These are phyloP conservation scores for Capsicum baccatum DNA, from an alignment of 257 asterid genomes.

Conservation along the genomic window DNA sequence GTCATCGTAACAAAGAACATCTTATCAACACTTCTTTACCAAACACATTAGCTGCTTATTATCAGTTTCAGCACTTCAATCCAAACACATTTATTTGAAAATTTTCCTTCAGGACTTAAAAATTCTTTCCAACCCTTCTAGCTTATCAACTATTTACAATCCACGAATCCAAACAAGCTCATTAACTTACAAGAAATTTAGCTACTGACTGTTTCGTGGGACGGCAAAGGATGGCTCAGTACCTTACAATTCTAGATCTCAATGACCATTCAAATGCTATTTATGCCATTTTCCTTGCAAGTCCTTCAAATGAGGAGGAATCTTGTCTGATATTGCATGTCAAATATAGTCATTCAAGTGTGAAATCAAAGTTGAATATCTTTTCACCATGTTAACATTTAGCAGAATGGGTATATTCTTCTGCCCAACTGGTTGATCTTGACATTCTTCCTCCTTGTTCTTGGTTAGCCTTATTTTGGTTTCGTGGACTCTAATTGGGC, in stretches of 20 bases:
- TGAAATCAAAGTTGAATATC: constrained; percentile 2
- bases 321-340: constrained; percentile 16
- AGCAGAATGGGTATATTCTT: background rate
- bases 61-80: background rate
- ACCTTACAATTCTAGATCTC: background rate
- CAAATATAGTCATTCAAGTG: constrained; percentile 17
- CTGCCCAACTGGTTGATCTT: constrained; percentile 13
- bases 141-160: background rate
- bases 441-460: constrained; percentile 24
- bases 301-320: constrained; percentile 9
- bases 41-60: background rate
- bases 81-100: background rate
- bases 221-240: background rate
- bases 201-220: background rate
- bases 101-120: background rate
- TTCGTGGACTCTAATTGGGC: background rate
- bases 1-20: background rate
- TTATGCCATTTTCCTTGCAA: background rate
- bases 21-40: background rate
- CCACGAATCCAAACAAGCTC: background rate
- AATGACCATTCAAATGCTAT: background rate
- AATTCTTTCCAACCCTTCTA: background rate
- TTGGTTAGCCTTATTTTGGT: constrained; percentile 26
- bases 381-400: constrained; percentile 15
- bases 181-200: background rate